phyloP scores from a whole-genome alignment of 805 yeast species.

The Yamadazyma sp. region DNA sequence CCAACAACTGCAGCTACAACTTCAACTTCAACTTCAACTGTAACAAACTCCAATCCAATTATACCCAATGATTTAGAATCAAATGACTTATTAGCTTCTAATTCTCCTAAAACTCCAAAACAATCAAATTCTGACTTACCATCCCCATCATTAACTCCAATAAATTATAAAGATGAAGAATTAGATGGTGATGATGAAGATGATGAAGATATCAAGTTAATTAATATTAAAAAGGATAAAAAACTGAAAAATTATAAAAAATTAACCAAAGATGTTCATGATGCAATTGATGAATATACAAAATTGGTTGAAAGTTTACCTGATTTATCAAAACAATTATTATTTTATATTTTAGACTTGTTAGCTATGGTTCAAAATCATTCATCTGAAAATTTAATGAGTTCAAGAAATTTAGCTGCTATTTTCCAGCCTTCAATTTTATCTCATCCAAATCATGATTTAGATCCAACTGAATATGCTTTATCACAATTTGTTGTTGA shows the following conservation, averaged over 20 bases:
- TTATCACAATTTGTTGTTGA: slow-evolving; percentile 83
- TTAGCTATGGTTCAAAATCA: slow-evolving; percentile 81
- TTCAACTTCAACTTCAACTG: neutral
- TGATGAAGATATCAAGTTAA: slow-evolving; percentile 1
- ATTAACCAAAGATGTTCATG: slow-evolving; percentile 60
- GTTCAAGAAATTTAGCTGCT: slow-evolving; percentile 89
- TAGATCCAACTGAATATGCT: slow-evolving; percentile 89
- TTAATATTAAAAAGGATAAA: slow-evolving; percentile 15
- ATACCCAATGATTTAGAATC: neutral
- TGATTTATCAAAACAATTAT: slow-evolving; percentile 70
- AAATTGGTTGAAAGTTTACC: slow-evolving; percentile 67
- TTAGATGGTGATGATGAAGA: slow-evolving; percentile 9
- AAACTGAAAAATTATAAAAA: slow-evolving; percentile 51
- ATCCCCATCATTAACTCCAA: slow-evolving; percentile 5
- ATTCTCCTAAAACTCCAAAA: neutral
- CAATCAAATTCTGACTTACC: slow-evolving; percentile 4
- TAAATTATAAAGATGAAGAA: slow-evolving; percentile 1
- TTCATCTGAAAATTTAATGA: slow-evolving; percentile 79
- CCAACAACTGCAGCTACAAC: neutral
- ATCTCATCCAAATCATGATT: slow-evolving; percentile 88
- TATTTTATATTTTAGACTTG: slow-evolving; percentile 83
- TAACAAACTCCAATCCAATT: neutral
- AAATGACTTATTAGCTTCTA: neutral
- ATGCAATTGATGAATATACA: slow-evolving; percentile 72
- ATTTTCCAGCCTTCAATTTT: slow-evolving; percentile 95